Conservation (phyloP, 192 early-diverging fungal species). For the Spizellomyces sp. region DNA sequence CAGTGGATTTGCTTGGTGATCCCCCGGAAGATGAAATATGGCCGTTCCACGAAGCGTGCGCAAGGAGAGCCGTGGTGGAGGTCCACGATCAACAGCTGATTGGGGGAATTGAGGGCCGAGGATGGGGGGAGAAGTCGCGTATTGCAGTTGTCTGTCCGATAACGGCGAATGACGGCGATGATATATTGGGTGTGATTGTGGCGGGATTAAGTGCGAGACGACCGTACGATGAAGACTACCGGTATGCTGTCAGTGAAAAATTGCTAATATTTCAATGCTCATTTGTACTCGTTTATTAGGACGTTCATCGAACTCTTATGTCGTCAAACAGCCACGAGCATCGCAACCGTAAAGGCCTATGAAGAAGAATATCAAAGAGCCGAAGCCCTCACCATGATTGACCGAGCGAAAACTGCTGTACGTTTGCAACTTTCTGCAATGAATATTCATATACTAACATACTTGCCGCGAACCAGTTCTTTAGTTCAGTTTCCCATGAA, state of each 20-base stretch:
- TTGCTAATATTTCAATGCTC: conserved; percentile 5
- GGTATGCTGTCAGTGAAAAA: background rate
- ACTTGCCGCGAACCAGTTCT: background rate
- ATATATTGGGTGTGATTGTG: conserved; percentile 27
- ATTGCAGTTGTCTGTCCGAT: conserved; percentile 30
- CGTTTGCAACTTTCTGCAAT: conserved; percentile 1
- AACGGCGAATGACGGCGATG: conserved; percentile 14
- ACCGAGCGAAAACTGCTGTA: conserved; percentile 41
- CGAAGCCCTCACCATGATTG: conserved; percentile 36
- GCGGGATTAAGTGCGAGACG: conserved; percentile 23
- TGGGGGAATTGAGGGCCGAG: conserved; percentile 23
- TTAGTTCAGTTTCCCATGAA: conserved; percentile 33
- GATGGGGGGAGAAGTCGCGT: conserved; percentile 7
- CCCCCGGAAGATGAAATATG: background rate
- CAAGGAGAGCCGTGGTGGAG: background rate
- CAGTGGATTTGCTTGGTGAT: conserved; percentile 5
- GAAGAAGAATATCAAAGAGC: conserved; percentile 26
- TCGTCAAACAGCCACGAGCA: conserved; percentile 14
- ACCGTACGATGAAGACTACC: conserved; percentile 27
- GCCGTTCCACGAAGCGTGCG: conserved; percentile 24
- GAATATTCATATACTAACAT: too few species aligned
- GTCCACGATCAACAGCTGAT: background rate
- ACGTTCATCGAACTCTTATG: conserved; percentile 31
- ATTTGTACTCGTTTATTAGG: background rate
- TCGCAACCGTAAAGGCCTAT: conserved; percentile 12